These are phyloP conservation scores for Backusella luteola DNA, from an alignment of 192 early-diverging fungal species.

Conservation along the genomic window DNA sequence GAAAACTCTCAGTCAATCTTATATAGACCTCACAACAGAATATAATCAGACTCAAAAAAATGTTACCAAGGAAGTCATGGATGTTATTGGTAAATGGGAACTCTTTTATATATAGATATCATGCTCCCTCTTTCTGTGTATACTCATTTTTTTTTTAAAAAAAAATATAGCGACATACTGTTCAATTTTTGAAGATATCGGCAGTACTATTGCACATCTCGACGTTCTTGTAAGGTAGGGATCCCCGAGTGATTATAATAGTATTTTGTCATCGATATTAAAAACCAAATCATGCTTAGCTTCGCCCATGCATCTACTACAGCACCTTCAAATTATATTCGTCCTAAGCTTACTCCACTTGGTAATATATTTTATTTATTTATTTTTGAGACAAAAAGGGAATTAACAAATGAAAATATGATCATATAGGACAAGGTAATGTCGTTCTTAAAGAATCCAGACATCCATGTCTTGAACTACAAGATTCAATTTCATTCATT, in stretches of 20 bases:
- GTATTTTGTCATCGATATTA: not conserved
- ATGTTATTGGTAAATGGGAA: conserved; percentile 60
- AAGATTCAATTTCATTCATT: conserved; percentile 91
- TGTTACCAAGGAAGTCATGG: conserved; percentile 86
- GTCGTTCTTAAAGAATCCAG: conserved; percentile 70
- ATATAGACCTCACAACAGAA: conserved; percentile 52
- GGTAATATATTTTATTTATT: conserved; percentile 28
- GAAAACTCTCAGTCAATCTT: conserved; percentile 59
- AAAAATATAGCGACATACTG: conserved; percentile 69
- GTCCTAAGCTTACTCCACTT: conserved; percentile 64
- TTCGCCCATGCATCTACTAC: conserved; percentile 84
- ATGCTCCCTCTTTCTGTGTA: not conserved
- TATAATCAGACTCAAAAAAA: conserved; percentile 72
- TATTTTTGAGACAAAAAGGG: not conserved
- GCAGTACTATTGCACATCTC: conserved; percentile 73
- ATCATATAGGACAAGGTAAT: conserved; percentile 54
- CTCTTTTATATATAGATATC: not conserved
- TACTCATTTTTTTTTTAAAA: not conserved
- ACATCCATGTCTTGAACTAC: conserved; percentile 94
- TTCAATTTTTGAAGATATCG: conserved; percentile 75
- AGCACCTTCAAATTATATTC: conserved; percentile 82
- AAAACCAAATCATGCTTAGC: conserved; percentile 33
- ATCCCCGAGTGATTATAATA: not conserved
- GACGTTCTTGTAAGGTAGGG: conserved; percentile 82
- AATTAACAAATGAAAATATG: not conserved